Evolutionary conservation across 2,329 filamentous ascomycete species (phyloP).

Genomic region (Chaetomiaceae sp.): DNA sequence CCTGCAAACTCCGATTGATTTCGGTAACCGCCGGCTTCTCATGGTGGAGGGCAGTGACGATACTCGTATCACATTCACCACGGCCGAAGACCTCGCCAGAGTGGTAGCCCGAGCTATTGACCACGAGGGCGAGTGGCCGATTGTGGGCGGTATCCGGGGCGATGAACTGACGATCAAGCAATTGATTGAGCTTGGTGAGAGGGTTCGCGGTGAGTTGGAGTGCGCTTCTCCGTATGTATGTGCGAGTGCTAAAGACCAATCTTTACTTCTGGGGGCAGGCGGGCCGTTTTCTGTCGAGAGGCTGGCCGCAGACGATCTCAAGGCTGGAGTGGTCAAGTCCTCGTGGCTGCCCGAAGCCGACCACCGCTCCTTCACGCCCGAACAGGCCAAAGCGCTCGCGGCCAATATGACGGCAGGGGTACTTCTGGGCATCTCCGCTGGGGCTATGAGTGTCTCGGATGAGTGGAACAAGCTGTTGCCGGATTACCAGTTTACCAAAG

Average conservation of each 20-base stretch:
- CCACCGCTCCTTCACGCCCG: constrained; percentile 30
- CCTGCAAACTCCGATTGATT: constrained; percentile 33
- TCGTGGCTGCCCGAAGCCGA: constrained; percentile 26
- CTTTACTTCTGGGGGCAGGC: too few species aligned
- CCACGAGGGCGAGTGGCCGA: constrained; percentile 39
- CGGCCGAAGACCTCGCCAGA: constrained; percentile 34
- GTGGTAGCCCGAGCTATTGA: constrained; percentile 37
- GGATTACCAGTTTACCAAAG: constrained; percentile 31
- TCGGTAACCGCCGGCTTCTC: constrained; percentile 33
- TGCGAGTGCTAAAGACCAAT: neutral
- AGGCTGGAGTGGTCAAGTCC: constrained; percentile 27
- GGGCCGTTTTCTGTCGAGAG: constrained; percentile 31
- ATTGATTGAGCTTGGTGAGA: constrained; percentile 33
- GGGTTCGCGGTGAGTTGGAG: constrained; percentile 30
- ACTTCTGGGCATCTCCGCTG: constrained; percentile 24
- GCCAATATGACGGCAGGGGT: constrained; percentile 24
- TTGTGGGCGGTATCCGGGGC: constrained; percentile 36
- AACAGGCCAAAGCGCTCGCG: constrained; percentile 27
- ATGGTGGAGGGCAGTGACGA: constrained; percentile 32
- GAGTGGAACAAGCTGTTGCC: constrained; percentile 36
- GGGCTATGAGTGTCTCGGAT: constrained; percentile 30
- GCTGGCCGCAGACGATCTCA: constrained; percentile 32
- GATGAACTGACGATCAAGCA: constrained; percentile 29
- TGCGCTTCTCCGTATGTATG: neutral
- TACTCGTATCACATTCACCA: constrained; percentile 31